These are phyloP conservation scores for Alternaria dauci DNA, from an alignment of 2,329 filamentous ascomycete genomes.

Conservation along the genomic window DNA sequence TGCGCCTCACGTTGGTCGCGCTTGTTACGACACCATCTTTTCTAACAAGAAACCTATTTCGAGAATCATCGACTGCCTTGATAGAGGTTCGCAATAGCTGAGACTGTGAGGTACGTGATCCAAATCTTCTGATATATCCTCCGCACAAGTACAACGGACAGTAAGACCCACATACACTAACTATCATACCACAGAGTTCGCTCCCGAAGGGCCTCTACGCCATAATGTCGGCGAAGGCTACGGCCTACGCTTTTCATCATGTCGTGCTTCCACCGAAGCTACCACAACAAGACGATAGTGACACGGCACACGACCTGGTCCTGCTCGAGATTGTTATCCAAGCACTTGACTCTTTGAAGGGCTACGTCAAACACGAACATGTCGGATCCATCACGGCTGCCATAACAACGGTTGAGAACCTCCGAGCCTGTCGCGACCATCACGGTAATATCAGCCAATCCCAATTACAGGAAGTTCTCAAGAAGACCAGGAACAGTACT, in stretches of 20 bases:
- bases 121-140: background rate
- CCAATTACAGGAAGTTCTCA: constrained; percentile 16
- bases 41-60: no score
- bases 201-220: no score
- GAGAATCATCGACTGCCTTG: background rate
- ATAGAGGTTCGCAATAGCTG: background rate
- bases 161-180: background rate
- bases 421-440: constrained; percentile 13
- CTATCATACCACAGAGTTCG: background rate
- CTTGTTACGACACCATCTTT: background rate
- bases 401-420: constrained; percentile 25
- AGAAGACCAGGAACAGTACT: constrained; percentile 21
- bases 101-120: background rate
- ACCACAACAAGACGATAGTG: constrained; percentile 50
- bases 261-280: constrained; percentile 60
- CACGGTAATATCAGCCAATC: constrained; percentile 23
- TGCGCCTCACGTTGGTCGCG: background rate
- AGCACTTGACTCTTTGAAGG: constrained; percentile 22
- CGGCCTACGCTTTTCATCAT: constrained; percentile 47
- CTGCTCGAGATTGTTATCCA: constrained; percentile 22
- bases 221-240: constrained; percentile 15
- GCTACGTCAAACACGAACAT: constrained; percentile 6
- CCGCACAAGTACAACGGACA: background rate
- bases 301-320: constrained; percentile 16
- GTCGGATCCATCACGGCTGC: constrained; percentile 13